Evolutionary conservation across 208 protist genomes (phyloP).

Genomic region (Histomonas meleagridis): DNA sequence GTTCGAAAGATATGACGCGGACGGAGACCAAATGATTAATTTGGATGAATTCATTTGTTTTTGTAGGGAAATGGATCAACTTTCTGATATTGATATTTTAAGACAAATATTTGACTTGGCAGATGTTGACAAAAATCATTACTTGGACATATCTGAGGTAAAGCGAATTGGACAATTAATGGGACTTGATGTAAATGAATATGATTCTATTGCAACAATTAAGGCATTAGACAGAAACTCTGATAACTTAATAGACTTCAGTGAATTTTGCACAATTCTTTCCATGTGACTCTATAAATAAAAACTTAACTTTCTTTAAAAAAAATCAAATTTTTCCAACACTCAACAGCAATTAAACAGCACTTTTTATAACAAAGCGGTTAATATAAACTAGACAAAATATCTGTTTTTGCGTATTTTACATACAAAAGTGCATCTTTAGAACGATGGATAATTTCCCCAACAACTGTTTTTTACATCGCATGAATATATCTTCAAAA

Average conservation of each 20-base stretch:
- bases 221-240: background rate
- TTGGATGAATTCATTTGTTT: background rate
- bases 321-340: too few relatives aligned
- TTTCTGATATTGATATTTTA: background rate
- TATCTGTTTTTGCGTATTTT: too few relatives aligned
- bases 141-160: background rate
- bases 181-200: background rate
- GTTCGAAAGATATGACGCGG: background rate
- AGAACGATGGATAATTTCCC: too few relatives aligned
- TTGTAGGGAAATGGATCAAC: background rate
- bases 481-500: too few relatives aligned
- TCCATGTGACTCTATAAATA: too few relatives aligned
- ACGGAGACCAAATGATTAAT: background rate
- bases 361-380: too few relatives aligned
- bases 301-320: too few relatives aligned
- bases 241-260: background rate
- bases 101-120: background rate
- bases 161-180: background rate
- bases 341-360: too few relatives aligned
- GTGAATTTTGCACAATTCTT: constrained; percentile 13
- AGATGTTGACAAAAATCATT: background rate
- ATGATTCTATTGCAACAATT: background rate
- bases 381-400: too few relatives aligned
- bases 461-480: too few relatives aligned
- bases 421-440: too few relatives aligned